Conservation (phyloP, 805 yeast species). For the Starmerella vaccinii region DNA sequence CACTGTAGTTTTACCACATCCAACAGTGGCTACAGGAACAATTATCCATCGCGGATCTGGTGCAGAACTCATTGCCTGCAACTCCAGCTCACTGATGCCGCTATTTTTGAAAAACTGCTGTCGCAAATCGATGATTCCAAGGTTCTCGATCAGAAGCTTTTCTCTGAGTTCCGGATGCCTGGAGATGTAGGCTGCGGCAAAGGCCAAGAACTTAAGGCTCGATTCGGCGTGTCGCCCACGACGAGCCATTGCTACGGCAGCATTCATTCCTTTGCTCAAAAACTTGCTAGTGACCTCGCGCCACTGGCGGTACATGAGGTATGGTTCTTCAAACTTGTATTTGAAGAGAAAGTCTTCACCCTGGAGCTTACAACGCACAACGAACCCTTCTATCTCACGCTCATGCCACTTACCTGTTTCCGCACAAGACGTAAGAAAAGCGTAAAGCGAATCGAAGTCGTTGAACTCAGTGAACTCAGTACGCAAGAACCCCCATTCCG, state of each 20-base stretch:
- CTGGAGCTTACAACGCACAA: slow-evolving; percentile 50
- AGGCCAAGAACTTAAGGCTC: slow-evolving; percentile 58
- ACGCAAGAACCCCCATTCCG: slow-evolving; percentile 53
- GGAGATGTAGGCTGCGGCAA: slow-evolving; percentile 48
- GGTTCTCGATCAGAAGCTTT: slow-evolving; percentile 40
- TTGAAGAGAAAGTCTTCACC: slow-evolving; percentile 65
- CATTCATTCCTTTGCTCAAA: slow-evolving; percentile 31
- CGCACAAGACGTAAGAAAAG: slow-evolving; percentile 58
- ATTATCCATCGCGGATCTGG: slow-evolving; percentile 43
- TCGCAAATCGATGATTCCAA: slow-evolving; percentile 67
- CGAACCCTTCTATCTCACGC: slow-evolving; percentile 86
- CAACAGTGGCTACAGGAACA: slow-evolving; percentile 80
- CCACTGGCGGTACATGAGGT: slow-evolving; percentile 78
- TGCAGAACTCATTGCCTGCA: slow-evolving; percentile 37
- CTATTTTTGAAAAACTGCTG: slow-evolving; percentile 47
- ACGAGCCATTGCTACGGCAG: slow-evolving; percentile 18
- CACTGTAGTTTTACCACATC: slow-evolving; percentile 90
- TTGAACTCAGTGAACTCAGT: slow-evolving; percentile 40
- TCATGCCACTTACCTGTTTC: slow-evolving; percentile 38
- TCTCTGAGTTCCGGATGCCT: slow-evolving; percentile 39
- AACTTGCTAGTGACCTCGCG: slow-evolving; percentile 59
- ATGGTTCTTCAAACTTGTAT: slow-evolving; percentile 91
- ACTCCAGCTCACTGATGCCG: slow-evolving; percentile 51
- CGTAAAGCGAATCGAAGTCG: slow-evolving; percentile 36
- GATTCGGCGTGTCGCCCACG: slow-evolving; percentile 45